Evolutionary conservation across 2,329 filamentous ascomycete species (phyloP), one percentile per base, ranked within the genome.

Genomic region (Xylaria sp.): DNA sequence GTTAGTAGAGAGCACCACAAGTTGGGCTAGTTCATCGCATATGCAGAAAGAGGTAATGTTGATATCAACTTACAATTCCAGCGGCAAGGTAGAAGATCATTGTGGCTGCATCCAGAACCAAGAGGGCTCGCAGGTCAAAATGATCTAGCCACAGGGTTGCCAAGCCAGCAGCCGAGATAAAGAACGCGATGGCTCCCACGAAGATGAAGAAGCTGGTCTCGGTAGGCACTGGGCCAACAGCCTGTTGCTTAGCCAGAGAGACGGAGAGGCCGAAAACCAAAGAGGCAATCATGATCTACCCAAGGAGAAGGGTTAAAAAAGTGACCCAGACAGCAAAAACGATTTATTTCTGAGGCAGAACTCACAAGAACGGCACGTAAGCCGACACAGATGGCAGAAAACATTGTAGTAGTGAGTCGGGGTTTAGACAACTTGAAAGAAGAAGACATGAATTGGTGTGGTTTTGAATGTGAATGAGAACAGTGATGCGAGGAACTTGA

Each of bases 151-250:
- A 61, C 11, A 64, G 19, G 3, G 43, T 43, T 7, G 19, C 35
- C 42, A 63, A 21, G 31, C 63, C 60, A 15, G 63, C 4, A 3
- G 9, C n/a, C 2, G 60, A 63, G 1, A 25, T 40, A 17, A 60
- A 23, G 33, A 63, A 31, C 12, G 45, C 60, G 9, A 15, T 6
- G 5, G 54, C 46, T 17, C 63, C 63, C 2, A n/a, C 23, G 17
- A 60, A 60, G n/a, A 33, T 23, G 19, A 38, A 12, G 35, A 60
- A 53, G 23, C 46, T 23, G 4, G 63, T 65, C 49, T 63, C 40
- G 6, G 25, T 4, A 2, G 63, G 63, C 15, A 60, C 47, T 2
- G 1, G 3, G 2, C 56, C 63, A 6, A 28, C 19, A 1, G 2
- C 52, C 25, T 65, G 63, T 2, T 63, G 33, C 23, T 19, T 50